Percentiles rank a stretch among this genome's conserved stretches.
Conservation (phyloP, 805 yeast genomes). For the Kockiozyma suomiensis region DNA sequence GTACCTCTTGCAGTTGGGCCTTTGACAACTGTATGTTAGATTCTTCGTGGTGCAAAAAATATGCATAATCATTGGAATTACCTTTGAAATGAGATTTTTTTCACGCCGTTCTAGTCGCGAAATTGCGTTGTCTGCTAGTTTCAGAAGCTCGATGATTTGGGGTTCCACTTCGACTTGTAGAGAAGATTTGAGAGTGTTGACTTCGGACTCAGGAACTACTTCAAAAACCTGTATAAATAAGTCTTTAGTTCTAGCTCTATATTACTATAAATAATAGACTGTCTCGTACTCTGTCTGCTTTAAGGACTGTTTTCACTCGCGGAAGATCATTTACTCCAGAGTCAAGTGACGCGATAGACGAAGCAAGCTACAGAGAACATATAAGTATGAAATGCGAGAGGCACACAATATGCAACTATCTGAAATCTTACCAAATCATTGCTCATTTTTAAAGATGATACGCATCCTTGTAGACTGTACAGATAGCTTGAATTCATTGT, state of each 20-base stretch:
- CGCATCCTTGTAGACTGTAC: slow-evolving; percentile 34
- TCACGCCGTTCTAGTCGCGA: slow-evolving; percentile 38
- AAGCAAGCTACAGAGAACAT: slow-evolving; percentile 11
- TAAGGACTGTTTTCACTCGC: slow-evolving; percentile 33
- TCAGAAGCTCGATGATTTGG: slow-evolving; percentile 35
- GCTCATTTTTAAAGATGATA: slow-evolving; percentile 25
- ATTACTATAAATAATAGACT: neutral
- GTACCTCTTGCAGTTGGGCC: slow-evolving; percentile 39
- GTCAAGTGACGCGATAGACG: slow-evolving; percentile 27
- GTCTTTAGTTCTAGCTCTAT: neutral
- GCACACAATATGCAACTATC: neutral
- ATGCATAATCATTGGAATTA: neutral
- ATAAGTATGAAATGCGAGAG: too few relatives aligned
- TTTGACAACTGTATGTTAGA: neutral
- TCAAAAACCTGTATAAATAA: slow-evolving; percentile 36
- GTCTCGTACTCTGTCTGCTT: slow-evolving; percentile 29
- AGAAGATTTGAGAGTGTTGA: slow-evolving; percentile 33
- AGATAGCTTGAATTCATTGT: slow-evolving; percentile 26
- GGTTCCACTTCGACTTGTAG: slow-evolving; percentile 40
- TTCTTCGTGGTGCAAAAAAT: neutral
- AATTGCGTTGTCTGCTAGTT: slow-evolving; percentile 35
- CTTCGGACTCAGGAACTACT: slow-evolving; percentile 39
- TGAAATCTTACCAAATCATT: slow-evolving; percentile 20
- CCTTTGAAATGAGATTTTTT: slow-evolving; percentile 34
- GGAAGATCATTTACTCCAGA: slow-evolving; percentile 33